Conservation (phyloP, 78 protist genomes). For the Speleostelium caveatum region DNA sequence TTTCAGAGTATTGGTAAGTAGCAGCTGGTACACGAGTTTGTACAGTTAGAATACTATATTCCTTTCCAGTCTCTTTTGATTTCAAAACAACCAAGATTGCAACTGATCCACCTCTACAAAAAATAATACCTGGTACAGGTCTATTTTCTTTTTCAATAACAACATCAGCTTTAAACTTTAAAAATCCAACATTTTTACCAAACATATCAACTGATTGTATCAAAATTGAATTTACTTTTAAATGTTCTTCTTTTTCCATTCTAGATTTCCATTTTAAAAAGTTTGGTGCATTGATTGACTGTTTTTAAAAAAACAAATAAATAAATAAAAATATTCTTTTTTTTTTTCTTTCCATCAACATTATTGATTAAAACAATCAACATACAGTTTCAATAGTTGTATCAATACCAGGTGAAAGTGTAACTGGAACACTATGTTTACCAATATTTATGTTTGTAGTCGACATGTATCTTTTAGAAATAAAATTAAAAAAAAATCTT, state of each 20-base stretch:
- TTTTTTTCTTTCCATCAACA: not conserved
- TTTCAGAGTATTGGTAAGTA: slow-evolving; percentile 41
- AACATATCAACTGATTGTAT: slow-evolving; percentile 74
- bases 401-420: slow-evolving; percentile 18
- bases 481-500: not conserved
- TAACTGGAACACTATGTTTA: slow-evolving; percentile 11
- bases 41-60: slow-evolving; percentile 55
- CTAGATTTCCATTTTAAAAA: slow-evolving; percentile 49
- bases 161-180: slow-evolving; percentile 78
- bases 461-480: not conserved
- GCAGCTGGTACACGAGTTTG: slow-evolving; percentile 81
- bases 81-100: slow-evolving; percentile 59
- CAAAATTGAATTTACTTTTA: slow-evolving; percentile 19
- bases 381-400: slow-evolving; percentile 28
- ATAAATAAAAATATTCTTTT: not conserved
- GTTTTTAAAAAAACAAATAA: not conserved
- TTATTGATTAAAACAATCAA: not conserved
- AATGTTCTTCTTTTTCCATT: slow-evolving; percentile 41
- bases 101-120: slow-evolving; percentile 81
- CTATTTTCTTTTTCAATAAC: slow-evolving; percentile 33
- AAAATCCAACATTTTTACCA: slow-evolving; percentile 80
- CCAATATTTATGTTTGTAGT: not conserved
- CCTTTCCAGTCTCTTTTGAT: slow-evolving; percentile 67
- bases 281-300: slow-evolving; percentile 65
- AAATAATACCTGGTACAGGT: slow-evolving; percentile 75